Base-by-base conservation (phyloP, 306 rosid genomes). In the Pterocarpus santalinus region DNA sequence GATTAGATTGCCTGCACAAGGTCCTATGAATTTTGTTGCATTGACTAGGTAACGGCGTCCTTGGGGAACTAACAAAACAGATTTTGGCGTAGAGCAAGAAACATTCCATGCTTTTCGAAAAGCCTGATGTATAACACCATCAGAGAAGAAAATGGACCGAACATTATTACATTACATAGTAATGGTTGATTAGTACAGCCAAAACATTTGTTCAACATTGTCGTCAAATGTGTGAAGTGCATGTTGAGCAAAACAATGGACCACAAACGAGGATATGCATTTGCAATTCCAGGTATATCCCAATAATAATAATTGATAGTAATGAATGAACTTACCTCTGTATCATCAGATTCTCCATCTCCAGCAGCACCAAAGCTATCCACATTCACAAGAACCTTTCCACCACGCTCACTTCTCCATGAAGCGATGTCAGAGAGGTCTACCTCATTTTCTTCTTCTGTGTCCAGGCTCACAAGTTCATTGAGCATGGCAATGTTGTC, bases 281-380 rank as follows among this genome's bases (percentile, higher is more conserved):
- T 65, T 30, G 52, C 33, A 44, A 70, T 47, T 22, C 57, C 5
- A 5, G 57, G 68, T 28, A 73, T 63, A 12, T 53, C 16, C 60
- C 32, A 56, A n/a, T 49, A 35, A 32, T n/a, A 44, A 11, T 39
- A 35, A n/a, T 55, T 55, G 61, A n/a, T 8, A 22, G 49, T 53
- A 64, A 64, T n/a, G 55, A 72, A 65, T 38, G 61, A 61, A 69
- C 69, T 85, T 68, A 88, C 99, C 98, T 83, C 88, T 52, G 97
- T 91, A 86, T 95, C 94, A 80, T 91, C 99, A 81, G 91, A 82
- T 90, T 88, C 87, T 84, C 96, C 94, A 78, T 91, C 85, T 80
- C 97, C 99, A 84, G 77, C 90, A 12, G 99, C 97, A 17, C 91
- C 94, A 61, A 93, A 91, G 89, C 97, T 90, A 84, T 96, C 99